A percentile compares a stretch with the other conserved stretches of the same genome.
phyloP scores from a whole-genome alignment of 176 grass and related monocot species.

The Lolium multiflorum region DNA sequence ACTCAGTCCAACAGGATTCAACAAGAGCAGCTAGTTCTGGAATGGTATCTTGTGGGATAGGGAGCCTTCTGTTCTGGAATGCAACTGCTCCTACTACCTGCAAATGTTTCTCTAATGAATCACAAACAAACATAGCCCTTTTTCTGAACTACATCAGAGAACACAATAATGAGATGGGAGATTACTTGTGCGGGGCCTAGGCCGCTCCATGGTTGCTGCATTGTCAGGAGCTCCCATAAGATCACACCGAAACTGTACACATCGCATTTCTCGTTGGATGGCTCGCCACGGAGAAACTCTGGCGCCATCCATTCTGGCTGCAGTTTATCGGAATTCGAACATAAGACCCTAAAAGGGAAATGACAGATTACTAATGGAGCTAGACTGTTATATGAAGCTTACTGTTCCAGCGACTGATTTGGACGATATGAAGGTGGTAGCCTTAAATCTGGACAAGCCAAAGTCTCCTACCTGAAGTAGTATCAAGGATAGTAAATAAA shows the following conservation, averaged over 20 bases:
- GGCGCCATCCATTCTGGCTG: slow-evolving; percentile 99
- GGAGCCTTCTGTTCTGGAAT: slow-evolving; percentile 85
- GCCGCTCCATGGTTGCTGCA: slow-evolving; percentile 94
- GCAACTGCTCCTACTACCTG: slow-evolving; percentile 96
- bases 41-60: slow-evolving; percentile 66
- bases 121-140: neutral
- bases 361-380: neutral
- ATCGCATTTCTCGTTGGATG: slow-evolving; percentile 90
- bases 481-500: slow-evolving; percentile 47
- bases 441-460: slow-evolving; percentile 98
- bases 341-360: neutral
- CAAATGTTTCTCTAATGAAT: slow-evolving; percentile 14
- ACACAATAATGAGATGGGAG: neutral
- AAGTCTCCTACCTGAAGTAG: slow-evolving; percentile 86
- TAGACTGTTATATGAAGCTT: slow-evolving; percentile 27
- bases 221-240: slow-evolving; percentile 91
- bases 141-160: neutral
- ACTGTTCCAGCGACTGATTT: slow-evolving; percentile 98
- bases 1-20: slow-evolving; percentile 94
- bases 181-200: slow-evolving; percentile 82
- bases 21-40: slow-evolving; percentile 72
- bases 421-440: slow-evolving; percentile 88
- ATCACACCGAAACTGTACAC: slow-evolving; percentile 94
- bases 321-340: neutral
- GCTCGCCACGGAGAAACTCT: slow-evolving; percentile 85